Conservation (phyloP, 805 yeast species). For the Kluyveromyces wickerhamii region DNA sequence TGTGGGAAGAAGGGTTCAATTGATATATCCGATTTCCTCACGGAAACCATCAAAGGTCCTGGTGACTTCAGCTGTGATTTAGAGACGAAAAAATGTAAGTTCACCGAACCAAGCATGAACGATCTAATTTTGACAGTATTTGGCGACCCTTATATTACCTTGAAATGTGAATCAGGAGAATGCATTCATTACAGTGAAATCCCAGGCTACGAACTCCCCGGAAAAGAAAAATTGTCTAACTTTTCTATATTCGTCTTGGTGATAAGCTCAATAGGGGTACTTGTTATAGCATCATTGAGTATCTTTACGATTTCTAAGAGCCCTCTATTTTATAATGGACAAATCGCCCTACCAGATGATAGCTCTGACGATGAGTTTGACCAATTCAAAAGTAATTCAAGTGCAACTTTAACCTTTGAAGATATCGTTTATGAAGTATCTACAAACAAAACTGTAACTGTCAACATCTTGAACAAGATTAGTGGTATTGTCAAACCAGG, state of each 20-base stretch:
- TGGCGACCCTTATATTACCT: conserved; percentile 87
- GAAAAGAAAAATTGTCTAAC: conserved; percentile 39
- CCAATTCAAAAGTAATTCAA: conserved; percentile 45
- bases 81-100: conserved; percentile 52
- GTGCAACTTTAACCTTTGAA: conserved; percentile 71
- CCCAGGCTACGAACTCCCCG: conserved; percentile 79
- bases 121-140: conserved; percentile 82
- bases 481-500: conserved; percentile 81
- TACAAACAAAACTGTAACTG: conserved; percentile 9
- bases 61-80: conserved; percentile 84
- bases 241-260: conserved; percentile 38
- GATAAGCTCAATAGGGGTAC: conserved; percentile 32
- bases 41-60: conserved; percentile 87
- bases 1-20: conserved; percentile 94
- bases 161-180: conserved; percentile 79
- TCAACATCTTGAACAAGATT: conserved; percentile 48
- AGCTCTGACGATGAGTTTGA: conserved; percentile 18
- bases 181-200: conserved; percentile 88
- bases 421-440: conserved; percentile 46
- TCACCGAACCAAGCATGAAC: conserved; percentile 95
- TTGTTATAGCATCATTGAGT: conserved; percentile 24
- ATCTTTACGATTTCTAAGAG: conserved; percentile 44
- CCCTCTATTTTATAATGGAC: conserved; percentile 48
- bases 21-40: conserved; percentile 85
- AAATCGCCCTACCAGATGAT: conserved; percentile 21